Evolutionary conservation across 2,329 filamentous ascomycete species (phyloP).

Genomic region (Leptographium wingfieldii): DNA sequence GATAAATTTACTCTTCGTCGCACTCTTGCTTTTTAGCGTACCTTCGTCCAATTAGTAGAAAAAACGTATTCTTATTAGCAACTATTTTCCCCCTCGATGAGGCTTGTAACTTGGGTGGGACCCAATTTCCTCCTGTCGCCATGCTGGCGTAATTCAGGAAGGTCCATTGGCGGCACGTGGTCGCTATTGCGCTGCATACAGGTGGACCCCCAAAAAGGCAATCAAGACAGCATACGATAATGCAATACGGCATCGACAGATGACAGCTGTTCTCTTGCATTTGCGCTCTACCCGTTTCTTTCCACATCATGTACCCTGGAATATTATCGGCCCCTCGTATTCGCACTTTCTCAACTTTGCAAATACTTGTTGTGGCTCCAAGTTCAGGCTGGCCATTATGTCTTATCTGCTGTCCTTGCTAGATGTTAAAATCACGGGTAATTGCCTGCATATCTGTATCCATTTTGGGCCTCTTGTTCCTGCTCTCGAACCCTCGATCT

Average conservation of each 20-base stretch:
- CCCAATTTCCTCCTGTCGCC: constrained; percentile 1
- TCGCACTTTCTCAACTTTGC: no score
- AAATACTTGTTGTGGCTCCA: background rate
- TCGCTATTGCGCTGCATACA: background rate
- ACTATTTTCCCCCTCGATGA: no score
- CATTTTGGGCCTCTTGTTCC: no score
- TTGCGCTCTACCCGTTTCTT: background rate
- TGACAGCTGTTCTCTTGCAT: constrained; percentile 1
- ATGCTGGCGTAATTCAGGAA: constrained; percentile 6
- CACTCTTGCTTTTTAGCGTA: no score
- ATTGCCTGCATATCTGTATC: background rate
- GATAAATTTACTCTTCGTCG: no score
- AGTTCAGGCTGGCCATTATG: no score
- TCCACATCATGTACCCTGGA: background rate
- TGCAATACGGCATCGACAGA: background rate
- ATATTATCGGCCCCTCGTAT: background rate
- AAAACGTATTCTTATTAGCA: no score
- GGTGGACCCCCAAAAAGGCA: background rate
- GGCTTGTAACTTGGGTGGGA: no score
- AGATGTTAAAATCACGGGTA: background rate
- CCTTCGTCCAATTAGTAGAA: no score
- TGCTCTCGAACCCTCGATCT: background rate
- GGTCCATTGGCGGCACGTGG: constrained; percentile 7
- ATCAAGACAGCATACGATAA: background rate
- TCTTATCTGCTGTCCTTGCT: no score